Evolutionary conservation across 2,329 filamentous ascomycete genomes (phyloP), one percentile per base, ranked within the genome.

Genomic region (Xylaria digitata): DNA sequence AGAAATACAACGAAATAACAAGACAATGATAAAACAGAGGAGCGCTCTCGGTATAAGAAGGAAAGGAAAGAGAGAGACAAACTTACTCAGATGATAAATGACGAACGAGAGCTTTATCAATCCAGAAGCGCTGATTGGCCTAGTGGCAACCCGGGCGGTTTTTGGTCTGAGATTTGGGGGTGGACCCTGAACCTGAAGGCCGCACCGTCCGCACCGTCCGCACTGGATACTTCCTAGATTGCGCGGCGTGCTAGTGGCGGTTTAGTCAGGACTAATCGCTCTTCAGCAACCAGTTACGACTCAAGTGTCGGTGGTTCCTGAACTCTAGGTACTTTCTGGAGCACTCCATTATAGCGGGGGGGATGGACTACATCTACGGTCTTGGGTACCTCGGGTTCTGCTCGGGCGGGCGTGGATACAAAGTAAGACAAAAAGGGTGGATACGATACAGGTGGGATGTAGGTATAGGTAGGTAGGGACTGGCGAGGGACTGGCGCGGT

Each of bases 61-160:
- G 34, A 60, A 23, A 53, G 40, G 32, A 34, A n/a, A n/a, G n/a
- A n/a, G n/a, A n/a, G n/a, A n/a, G n/a, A 43, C 48, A 21, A 63
- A 42, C 55, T 60, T 19, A 7, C 32, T 37, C 40, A 11, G 26
- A 34, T 23, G 61, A 58, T 23, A 43, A 55, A 53, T 30, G 53
- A 53, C 43, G 40, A 55, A 59, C 49, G 43, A 52, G 23, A 59
- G 43, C 48, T 64, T 66, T 70, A 67, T 63, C 61, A 70, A 70
- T 66, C 2, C 13, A 45, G 37, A 17, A 26, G 13, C 42, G 53
- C 37, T 64, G 61, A 69, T 69, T 69, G 67, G 67, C 45, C 37
- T 42, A n/a, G 55, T 63, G 64, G 64, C 64, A 34, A 55, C 19
- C 37, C 26, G 45, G 21, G 30, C 48, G 55, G 17, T 26, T 53